A percentile compares a stretch with the other conserved stretches of the same genome.
Evolutionary conservation across 768 basidiomycete genomes (phyloP).

Genomic region (Porphyrellus cyaneotinctus): DNA sequence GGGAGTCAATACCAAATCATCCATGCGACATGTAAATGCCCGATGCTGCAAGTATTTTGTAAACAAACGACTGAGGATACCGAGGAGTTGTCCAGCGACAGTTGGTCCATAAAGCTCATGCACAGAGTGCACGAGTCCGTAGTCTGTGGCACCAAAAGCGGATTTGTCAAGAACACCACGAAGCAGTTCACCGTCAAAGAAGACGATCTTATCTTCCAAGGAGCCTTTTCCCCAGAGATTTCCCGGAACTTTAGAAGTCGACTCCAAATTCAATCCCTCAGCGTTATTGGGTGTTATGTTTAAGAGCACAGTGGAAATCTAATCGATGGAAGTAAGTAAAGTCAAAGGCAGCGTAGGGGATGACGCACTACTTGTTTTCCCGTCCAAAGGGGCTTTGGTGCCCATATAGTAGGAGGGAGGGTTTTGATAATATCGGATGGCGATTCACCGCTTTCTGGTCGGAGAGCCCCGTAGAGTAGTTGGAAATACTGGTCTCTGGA

Average conservation of each 20-base stretch:
- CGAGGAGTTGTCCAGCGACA: conserved; percentile 84
- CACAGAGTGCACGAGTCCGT: conserved; percentile 94
- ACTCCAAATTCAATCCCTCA: conserved; percentile 78
- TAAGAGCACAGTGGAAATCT: conserved; percentile 92
- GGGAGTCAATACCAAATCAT: conserved; percentile 87
- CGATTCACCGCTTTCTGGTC: conserved; percentile 76
- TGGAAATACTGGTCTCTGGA: conserved; percentile 95
- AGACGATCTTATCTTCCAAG: conserved; percentile 78
- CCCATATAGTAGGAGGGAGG: conserved; percentile 89
- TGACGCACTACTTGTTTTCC: conserved; percentile 89
- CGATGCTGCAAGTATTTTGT: conserved; percentile 97
- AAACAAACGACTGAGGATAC: conserved; percentile 89
- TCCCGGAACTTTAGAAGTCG: conserved; percentile 87
- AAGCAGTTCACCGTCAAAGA: conserved; percentile 90
- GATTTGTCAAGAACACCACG: conserved; percentile 96
- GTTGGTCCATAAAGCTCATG: conserved; percentile 94
- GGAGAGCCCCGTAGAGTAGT: conserved; percentile 87
- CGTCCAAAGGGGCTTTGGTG: conserved; percentile 89
- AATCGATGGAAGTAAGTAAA: conserved; percentile 2
- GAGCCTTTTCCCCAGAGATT: conserved; percentile 80
- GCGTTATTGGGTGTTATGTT: conserved; percentile 84
- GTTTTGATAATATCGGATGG: conserved; percentile 62
- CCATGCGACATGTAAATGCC: conserved; percentile 98
- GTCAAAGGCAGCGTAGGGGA: neutral
- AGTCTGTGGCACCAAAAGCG: conserved; percentile 93